Evolutionary conservation across 768 basidiomycete genomes (phyloP).

Genomic region (Dacryopinax spathularia): DNA sequence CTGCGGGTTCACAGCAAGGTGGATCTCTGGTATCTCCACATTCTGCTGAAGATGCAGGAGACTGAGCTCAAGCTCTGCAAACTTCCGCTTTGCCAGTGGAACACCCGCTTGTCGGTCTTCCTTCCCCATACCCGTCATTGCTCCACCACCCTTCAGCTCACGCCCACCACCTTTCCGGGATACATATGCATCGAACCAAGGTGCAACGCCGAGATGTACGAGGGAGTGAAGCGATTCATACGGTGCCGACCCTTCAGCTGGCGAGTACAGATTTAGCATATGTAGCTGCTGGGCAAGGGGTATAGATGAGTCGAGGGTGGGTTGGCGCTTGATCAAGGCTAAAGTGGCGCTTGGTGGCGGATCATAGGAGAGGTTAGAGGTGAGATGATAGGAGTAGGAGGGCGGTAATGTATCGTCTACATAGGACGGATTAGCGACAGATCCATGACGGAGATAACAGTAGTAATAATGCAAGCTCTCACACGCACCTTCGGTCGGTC

Average conservation of each 20-base stretch:
- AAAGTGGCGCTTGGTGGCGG: constrained; percentile 69
- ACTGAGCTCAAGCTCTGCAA: constrained; percentile 90
- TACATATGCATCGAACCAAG: constrained; percentile 97
- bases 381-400: constrained; percentile 52
- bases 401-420: constrained; percentile 47
- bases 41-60: constrained; percentile 94
- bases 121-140: background rate
- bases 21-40: constrained; percentile 95
- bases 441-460: background rate
- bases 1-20: constrained; percentile 77
- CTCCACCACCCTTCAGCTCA: constrained; percentile 4
- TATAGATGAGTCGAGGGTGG: constrained; percentile 61
- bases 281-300: constrained; percentile 79
- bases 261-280: constrained; percentile 80
- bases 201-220: constrained; percentile 89
- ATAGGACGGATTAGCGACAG: background rate
- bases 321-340: constrained; percentile 85
- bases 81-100: constrained; percentile 98
- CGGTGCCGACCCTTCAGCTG: constrained; percentile 55
- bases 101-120: constrained; percentile 39
- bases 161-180: constrained; percentile 53
- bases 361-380: constrained; percentile 64
- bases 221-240: constrained; percentile 93
- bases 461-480: background rate
- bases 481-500: constrained; percentile 55